A percentile compares a stretch with the other conserved stretches of the same genome.
Evolutionary conservation across 495 filamentous ascomycete species (phyloP).

Genomic region (Aspergillus coremiiformis): DNA sequence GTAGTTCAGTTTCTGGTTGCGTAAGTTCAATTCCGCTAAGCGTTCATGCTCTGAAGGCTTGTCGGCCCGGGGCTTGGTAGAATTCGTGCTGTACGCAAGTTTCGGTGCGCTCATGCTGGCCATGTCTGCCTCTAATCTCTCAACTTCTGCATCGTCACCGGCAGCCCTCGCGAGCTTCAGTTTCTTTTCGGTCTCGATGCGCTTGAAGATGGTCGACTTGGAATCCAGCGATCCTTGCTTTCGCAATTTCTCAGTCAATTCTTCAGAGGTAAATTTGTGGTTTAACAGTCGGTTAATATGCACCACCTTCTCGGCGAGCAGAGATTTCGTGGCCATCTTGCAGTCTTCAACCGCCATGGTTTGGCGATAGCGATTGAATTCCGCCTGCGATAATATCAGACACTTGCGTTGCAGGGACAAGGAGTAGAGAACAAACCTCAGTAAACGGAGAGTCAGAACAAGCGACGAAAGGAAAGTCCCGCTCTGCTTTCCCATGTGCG

Average conservation of each 20-base stretch:
- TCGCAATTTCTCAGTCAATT: constrained; percentile 68
- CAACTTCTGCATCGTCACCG: constrained; percentile 54
- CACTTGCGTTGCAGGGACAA: neutral
- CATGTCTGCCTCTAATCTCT: constrained; percentile 58
- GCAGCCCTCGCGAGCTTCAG: constrained; percentile 56
- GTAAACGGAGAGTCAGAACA: constrained; percentile 72
- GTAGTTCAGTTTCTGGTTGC: constrained; percentile 70
- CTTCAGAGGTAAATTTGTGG: constrained; percentile 68
- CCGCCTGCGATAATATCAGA: constrained; percentile 47
- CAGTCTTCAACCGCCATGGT: constrained; percentile 64
- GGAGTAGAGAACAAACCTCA: constrained; percentile 47
- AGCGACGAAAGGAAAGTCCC: constrained; percentile 72
- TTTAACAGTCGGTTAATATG: constrained; percentile 76
- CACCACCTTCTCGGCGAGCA: constrained; percentile 60
- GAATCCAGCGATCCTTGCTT: constrained; percentile 55
- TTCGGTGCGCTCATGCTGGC: constrained; percentile 59
- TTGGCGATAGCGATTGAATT: constrained; percentile 76
- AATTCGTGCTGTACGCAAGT: constrained; percentile 58
- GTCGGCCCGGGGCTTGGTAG: constrained; percentile 38
- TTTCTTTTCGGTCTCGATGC: constrained; percentile 51
- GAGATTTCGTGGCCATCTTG: constrained; percentile 58
- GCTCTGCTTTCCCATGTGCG: constrained; percentile 68
- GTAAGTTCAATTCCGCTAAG: constrained; percentile 64
- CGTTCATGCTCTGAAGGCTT: constrained; percentile 60
- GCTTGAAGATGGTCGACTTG: constrained; percentile 56